A percentile compares a stretch with the other conserved stretches of the same genome.
Conservation (phyloP, 2,329 filamentous ascomycete genomes). For the Epichloe coenophiala region DNA sequence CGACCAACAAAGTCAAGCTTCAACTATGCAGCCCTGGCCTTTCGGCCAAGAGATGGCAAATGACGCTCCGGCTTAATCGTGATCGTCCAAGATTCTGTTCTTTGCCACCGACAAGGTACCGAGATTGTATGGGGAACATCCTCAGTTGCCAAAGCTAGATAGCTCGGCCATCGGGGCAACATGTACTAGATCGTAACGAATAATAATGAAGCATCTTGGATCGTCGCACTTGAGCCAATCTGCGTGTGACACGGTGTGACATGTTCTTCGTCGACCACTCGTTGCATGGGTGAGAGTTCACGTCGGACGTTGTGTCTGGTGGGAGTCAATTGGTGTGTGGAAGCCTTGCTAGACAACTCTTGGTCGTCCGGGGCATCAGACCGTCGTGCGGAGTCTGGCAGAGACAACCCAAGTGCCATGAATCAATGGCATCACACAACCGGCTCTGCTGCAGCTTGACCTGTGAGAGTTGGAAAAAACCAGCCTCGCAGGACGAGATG, state of each 20-base stretch:
- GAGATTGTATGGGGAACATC: constrained; percentile 54
- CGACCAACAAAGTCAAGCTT: constrained; percentile 92
- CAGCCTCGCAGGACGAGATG: not conserved
- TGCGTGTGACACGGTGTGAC: not conserved
- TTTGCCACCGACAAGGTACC: constrained; percentile 77
- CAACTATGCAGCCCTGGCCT: constrained; percentile 75
- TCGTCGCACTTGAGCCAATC: not conserved
- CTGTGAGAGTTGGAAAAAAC: not conserved
- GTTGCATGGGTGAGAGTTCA: not conserved
- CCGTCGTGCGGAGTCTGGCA: not conserved
- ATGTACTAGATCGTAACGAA: constrained; percentile 3
- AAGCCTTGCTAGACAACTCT: not conserved
- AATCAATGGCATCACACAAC: not conserved
- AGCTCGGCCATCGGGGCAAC: constrained; percentile 42
- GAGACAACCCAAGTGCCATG: not conserved
- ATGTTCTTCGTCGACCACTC: not conserved
- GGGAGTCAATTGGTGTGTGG: not conserved
- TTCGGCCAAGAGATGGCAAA: constrained; percentile 68
- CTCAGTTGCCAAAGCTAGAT: constrained; percentile 47
- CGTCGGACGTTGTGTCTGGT: not conserved
- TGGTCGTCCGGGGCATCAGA: not conserved
- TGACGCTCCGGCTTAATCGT: constrained; percentile 99
- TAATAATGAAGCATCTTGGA: constrained; percentile 3
- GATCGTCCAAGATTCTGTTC: constrained; percentile 51
- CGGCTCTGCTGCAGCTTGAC: not conserved